Conservation (phyloP, 768 basidiomycete species). For the Clathrus columnatus region DNA sequence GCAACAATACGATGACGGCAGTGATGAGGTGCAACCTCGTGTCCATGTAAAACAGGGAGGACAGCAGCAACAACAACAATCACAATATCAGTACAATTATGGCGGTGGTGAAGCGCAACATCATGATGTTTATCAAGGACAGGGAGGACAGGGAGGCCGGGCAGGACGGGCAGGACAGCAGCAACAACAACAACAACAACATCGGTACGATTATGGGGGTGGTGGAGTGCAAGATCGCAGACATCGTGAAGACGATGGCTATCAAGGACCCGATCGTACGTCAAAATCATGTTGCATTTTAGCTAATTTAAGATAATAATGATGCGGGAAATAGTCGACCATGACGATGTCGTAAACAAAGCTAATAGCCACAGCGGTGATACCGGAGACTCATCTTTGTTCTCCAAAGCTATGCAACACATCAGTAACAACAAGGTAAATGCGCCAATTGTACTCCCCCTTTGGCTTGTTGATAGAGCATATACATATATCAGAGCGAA, state of each 20-base stretch:
- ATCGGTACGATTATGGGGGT: slow-evolving; percentile 18
- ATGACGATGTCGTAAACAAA: slow-evolving; percentile 48
- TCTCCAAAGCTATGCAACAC: slow-evolving; percentile 46
- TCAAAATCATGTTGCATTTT: slow-evolving; percentile 8
- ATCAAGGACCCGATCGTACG: slow-evolving; percentile 9
- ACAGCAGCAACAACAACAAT: no score
- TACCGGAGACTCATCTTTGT: slow-evolving; percentile 49
- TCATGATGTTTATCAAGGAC: no score
- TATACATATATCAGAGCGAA: slow-evolving; percentile 28
- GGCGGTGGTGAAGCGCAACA: no score
- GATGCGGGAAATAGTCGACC: slow-evolving; percentile 48
- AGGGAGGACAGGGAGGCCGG: no score
- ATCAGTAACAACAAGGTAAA: slow-evolving; percentile 44
- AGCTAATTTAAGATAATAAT: slow-evolving; percentile 12
- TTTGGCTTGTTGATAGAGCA: slow-evolving; percentile 4
- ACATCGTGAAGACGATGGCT: slow-evolving; percentile 1
- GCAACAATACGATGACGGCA: no score
- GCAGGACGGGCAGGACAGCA: no score
- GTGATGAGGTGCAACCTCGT: no score
- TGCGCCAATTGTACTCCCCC: background rate
- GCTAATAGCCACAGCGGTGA: slow-evolving; percentile 41
- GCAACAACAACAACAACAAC: slow-evolving; percentile 17
- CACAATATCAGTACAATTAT: no score
- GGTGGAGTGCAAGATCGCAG: slow-evolving; percentile 16
- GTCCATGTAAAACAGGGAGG: no score